Evolutionary conservation across 495 filamentous ascomycete species (phyloP), one percentile per base, ranked within the genome.

Genomic region (Xylaria scruposa): DNA sequence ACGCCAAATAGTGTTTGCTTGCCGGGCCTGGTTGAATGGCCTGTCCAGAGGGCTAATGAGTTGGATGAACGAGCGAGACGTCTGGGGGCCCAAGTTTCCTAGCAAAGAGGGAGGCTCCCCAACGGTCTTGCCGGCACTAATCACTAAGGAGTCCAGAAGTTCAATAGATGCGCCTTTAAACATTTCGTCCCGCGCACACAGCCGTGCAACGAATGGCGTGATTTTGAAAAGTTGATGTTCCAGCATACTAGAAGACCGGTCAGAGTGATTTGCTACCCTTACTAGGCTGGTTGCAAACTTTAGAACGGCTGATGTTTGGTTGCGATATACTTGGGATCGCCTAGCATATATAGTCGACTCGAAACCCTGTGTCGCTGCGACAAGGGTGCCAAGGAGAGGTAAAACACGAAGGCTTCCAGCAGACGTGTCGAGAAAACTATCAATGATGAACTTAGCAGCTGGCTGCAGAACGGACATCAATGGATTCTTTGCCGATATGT

Each of bases 91-190:
- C 3, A 99, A 85, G 76, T 96, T 92, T 67, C 94, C 94, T 24
- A 99, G 87, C 26, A 99, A 85, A 8, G 95, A 98, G 36, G 94
- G 93, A 4, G 96, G 94, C 74, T 98, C 94, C 26, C 85, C 85
- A 29, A 85, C 78, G 65, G 84, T 82, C 64, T 87, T 87, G 36
- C 90, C 88, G 26, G 91, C 90, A 70, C 86, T 89, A 36, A 88
- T 85, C 24, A 98, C 90, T 19, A 99, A 83, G 36, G 89, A 87
- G 62, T 94, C 90, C 31, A 98, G 83, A 3, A 98, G 82, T 4
- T 85, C 81, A 8, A 94, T 82, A 17, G 92, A 88, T 29, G 91
- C 86, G 17, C 84, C 77, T 76, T 86, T 89, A 78, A 92, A 96
- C 2, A 78, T 77, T 66, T 91, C 88, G 74, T 90, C 85, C n/a